Evolutionary conservation across 179 eudicot species (phyloP).

Genomic region (Silene noctiflora): DNA sequence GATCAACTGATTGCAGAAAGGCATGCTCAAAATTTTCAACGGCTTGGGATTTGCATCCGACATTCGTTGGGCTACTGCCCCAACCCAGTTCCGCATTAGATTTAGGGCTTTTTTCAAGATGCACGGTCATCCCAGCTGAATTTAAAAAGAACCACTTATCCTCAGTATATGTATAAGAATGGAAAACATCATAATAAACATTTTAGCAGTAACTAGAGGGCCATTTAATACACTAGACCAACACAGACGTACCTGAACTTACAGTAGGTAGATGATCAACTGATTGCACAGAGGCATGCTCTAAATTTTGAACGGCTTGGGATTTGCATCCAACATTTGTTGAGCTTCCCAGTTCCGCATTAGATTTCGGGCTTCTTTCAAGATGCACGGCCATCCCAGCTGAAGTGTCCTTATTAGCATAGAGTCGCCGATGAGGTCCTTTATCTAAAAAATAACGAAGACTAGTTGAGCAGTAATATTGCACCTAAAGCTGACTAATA

Average conservation of each 20-base stretch:
- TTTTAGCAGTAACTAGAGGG: background rate
- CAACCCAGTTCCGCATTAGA: background rate
- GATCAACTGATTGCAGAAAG: background rate
- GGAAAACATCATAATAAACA: background rate
- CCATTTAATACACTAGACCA: background rate
- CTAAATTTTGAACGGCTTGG: background rate
- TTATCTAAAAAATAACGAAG: constrained; percentile 14
- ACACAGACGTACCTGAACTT: constrained; percentile 19
- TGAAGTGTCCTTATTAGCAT: background rate
- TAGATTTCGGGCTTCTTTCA: constrained; percentile 1
- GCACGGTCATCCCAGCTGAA: constrained; percentile 7
- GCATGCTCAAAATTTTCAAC: background rate
- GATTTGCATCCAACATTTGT: too few species aligned
- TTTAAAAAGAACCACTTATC: background rate
- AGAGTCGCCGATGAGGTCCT: background rate
- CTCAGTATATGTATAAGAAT: background rate
- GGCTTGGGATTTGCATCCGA: too few species aligned
- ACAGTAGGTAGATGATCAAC: constrained; percentile 9
- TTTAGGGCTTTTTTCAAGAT: constrained; percentile 7
- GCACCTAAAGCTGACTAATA: background rate
- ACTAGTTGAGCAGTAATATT: constrained; percentile 1
- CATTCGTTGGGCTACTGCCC: too few species aligned
- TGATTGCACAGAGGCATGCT: background rate
- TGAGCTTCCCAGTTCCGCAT: background rate
- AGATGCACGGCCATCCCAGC: constrained; percentile 6